phyloP scores from a whole-genome alignment of 768 basidiomycete species.

The Psilocybe cubensis region DNA sequence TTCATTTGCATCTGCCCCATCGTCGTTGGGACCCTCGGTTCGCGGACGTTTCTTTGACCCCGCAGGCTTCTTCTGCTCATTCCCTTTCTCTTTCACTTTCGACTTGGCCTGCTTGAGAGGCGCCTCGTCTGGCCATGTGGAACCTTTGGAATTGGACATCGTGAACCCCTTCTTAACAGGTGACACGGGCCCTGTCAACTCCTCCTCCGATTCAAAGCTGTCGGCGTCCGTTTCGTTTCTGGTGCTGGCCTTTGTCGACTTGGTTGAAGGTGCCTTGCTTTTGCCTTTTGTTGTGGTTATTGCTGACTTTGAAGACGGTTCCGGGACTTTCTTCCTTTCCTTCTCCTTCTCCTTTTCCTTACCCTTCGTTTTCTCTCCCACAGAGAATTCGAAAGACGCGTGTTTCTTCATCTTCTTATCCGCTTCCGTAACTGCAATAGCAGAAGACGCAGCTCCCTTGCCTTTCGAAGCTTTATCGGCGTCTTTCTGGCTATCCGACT shows the following conservation, averaged over 20 bases:
- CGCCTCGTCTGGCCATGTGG: background rate
- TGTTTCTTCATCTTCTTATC: constrained; percentile 1
- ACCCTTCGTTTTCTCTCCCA: too few species aligned
- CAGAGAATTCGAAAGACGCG: too few species aligned
- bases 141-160: background rate
- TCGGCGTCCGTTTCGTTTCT: background rate
- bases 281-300: background rate
- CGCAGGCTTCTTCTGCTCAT: background rate
- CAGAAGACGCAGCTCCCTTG: too few species aligned
- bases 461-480: background rate
- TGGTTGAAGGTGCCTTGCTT: background rate
- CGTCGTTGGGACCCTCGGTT: background rate
- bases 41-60: constrained; percentile 16
- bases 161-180: background rate
- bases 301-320: background rate
- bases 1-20: background rate
- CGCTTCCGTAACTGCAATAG: background rate
- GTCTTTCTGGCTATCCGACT: too few species aligned
- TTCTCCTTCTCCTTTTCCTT: too few species aligned
- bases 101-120: too few species aligned
- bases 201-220: background rate
- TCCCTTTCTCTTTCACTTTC: too few species aligned
- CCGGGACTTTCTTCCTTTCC: background rate
- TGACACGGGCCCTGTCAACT: background rate
- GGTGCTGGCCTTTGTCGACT: too few species aligned